A percentile compares a stretch with the other conserved stretches of the same genome.
Conservation (phyloP, 352 stramenopile genomes). For the Pythium sukuiense region DNA sequence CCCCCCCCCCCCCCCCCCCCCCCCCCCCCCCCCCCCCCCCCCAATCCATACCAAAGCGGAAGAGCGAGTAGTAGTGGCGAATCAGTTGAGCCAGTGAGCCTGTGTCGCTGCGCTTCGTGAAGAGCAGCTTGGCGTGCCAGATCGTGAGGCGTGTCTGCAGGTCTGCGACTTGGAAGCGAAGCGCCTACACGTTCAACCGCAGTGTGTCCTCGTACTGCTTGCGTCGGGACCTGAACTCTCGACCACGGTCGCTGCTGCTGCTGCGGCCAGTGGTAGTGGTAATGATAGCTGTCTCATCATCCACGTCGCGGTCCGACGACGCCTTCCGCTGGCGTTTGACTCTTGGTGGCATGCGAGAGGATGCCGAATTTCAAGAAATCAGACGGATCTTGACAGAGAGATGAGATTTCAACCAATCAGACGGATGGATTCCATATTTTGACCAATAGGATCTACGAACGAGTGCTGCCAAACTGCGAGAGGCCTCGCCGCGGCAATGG, state of each 20-base stretch:
- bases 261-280: not conserved
- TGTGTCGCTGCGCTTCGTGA: conserved; percentile 7
- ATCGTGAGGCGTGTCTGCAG: not conserved
- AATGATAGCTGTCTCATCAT: not conserved
- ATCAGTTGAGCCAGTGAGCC: conserved; percentile 13
- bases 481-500: not conserved
- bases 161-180: conserved; percentile 10
- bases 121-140: conserved; percentile 5
- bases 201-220: conserved; percentile 13
- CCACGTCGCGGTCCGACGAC: not conserved
- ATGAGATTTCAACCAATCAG: not conserved
- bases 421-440: conserved; percentile 1
- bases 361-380: not conserved
- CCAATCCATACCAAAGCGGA: conserved; percentile 14
- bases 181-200: not conserved
- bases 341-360: not conserved
- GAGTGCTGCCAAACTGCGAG: not conserved
- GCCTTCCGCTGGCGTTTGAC: not conserved
- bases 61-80: conserved; percentile 11
- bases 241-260: conserved; percentile 7
- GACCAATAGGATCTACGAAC: not conserved
- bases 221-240: not conserved
- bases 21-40: too few relatives aligned
- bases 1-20: too few relatives aligned
- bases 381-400: not conserved